Conservation (phyloP, 345 rosid genomes). For the Trapa bicornis region DNA sequence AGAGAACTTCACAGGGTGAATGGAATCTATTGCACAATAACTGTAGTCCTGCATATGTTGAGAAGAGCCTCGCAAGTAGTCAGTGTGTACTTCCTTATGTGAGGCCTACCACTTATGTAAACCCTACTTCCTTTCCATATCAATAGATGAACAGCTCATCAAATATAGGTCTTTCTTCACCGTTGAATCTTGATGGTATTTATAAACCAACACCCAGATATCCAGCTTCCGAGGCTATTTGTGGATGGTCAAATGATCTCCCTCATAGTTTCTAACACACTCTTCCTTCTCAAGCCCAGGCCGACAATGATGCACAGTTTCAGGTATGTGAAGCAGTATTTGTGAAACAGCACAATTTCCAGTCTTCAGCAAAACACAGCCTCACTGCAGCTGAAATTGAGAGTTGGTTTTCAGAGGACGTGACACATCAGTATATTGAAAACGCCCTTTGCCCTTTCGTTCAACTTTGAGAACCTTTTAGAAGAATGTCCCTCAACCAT, state of each 20-base stretch:
- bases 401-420: constrained; percentile 18
- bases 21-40: background rate
- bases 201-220: background rate
- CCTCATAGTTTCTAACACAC: background rate
- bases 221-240: background rate
- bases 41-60: background rate
- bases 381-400: constrained; percentile 12
- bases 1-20: background rate
- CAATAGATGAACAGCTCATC: background rate
- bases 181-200: background rate
- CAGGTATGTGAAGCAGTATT: background rate
- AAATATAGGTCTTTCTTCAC: background rate
- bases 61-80: background rate
- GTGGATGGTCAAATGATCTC: background rate
- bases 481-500: constrained; percentile 20
- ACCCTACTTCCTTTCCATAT: background rate
- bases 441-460: constrained; percentile 15
- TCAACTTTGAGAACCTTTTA: constrained; percentile 31
- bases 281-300: background rate
- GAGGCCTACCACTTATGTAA: background rate
- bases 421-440: constrained; percentile 9
- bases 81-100: background rate
- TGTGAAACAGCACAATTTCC: background rate
- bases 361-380: constrained; percentile 9
- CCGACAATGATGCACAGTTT: background rate